Conservation (phyloP, 2,329 filamentous ascomycete genomes). For the Penicillium sp. region DNA sequence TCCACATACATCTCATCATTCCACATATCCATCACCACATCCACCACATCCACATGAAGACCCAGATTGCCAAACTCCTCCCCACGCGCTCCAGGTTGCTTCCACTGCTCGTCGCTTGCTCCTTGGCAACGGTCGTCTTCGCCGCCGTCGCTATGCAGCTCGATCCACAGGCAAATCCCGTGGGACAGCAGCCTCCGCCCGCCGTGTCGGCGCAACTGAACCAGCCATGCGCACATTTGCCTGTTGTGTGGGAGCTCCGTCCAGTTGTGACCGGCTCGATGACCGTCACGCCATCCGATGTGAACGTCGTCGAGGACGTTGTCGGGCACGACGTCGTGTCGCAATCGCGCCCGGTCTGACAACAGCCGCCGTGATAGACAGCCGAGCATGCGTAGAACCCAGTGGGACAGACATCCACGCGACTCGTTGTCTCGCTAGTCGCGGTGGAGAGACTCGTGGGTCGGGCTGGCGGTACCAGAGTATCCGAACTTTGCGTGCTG, state of each 20-base stretch:
- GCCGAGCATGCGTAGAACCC: conserved; percentile 91
- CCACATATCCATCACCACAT: too few relatives aligned
- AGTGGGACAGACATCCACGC: conserved; percentile 64
- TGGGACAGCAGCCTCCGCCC: conserved; percentile 80
- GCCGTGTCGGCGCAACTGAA: conserved; percentile 63
- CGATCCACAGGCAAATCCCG: conserved; percentile 69
- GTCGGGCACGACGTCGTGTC: conserved; percentile 73
- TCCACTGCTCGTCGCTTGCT: conserved; percentile 23
- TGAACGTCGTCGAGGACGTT: conserved; percentile 64
- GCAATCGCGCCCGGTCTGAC: conserved; percentile 82
- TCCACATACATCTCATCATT: conserved; percentile 5
- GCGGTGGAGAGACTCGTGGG: conserved; percentile 38
- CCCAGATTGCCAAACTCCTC: too few relatives aligned
- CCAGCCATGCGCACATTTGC: conserved; percentile 75
- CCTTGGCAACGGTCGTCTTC: conserved; percentile 52
- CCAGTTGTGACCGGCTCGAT: conserved; percentile 56
- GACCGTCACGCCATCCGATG: conserved; percentile 65
- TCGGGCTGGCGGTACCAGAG: conserved; percentile 37
- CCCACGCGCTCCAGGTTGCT: conserved; percentile 3
- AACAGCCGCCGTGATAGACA: conserved; percentile 77
- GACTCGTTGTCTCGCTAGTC: conserved; percentile 31
- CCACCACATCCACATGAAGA: too few relatives aligned
- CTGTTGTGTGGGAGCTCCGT: conserved; percentile 27
- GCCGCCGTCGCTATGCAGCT: conserved; percentile 64
- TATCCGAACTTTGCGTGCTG: conserved; percentile 40